Percentiles rank a stretch among this genome's conserved stretches.
Evolutionary conservation across 805 yeast genomes (phyloP).

Genomic region (Starmerella vaccinii): DNA sequence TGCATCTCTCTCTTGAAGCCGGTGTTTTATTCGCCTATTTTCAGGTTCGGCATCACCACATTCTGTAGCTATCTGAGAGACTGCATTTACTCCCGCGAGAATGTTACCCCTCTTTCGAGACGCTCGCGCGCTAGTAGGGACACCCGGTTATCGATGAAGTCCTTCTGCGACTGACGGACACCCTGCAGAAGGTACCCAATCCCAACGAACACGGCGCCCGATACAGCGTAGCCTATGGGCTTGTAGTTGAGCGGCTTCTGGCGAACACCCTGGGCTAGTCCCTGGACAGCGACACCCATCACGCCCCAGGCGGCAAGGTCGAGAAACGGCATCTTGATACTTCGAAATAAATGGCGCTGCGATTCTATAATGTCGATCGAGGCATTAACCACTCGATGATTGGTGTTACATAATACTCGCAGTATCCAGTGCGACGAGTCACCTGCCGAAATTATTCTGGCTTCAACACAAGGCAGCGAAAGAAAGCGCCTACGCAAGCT

Average conservation of each 20-base stretch:
- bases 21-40: no score
- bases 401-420: slow-evolving; percentile 4
- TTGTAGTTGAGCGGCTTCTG: slow-evolving; percentile 31
- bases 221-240: slow-evolving; percentile 29
- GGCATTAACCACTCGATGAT: background rate
- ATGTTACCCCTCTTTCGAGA: slow-evolving; percentile 27
- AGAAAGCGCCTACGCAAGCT: background rate
- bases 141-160: slow-evolving; percentile 27
- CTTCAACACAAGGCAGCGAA: background rate
- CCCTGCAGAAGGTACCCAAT: slow-evolving; percentile 28
- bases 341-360: background rate
- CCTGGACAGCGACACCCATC: slow-evolving; percentile 25
- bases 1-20: no score
- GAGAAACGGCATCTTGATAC: slow-evolving; percentile 15
- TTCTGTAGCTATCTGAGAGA: background rate
- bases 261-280: slow-evolving; percentile 30
- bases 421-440: background rate
- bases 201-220: slow-evolving; percentile 30
- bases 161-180: slow-evolving; percentile 27
- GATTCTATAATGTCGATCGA: background rate
- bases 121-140: slow-evolving; percentile 25
- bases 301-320: slow-evolving; percentile 27
- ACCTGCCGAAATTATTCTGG: background rate
- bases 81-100: slow-evolving; percentile 18
- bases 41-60: no score